These are phyloP conservation scores for Parathielavia appendiculata DNA, from an alignment of 495 filamentous ascomycete species.

Conservation along the genomic window DNA sequence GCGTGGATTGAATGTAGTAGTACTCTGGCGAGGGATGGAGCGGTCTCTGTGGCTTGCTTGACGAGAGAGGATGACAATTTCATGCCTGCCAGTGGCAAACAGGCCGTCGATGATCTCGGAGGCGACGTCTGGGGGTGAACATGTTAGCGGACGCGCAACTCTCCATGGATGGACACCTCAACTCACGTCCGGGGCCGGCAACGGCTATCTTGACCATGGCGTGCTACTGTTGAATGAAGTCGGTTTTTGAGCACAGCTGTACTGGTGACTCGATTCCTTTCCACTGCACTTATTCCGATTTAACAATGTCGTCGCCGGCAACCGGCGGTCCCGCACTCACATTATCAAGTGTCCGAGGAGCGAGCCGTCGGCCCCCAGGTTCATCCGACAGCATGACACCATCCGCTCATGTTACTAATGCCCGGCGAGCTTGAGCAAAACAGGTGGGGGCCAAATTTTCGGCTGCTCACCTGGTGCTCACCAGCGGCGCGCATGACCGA, in stretches of 20 bases:
- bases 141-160: background rate
- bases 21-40: background rate
- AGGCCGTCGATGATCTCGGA: conserved; percentile 52
- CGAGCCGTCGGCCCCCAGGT: too few relatives aligned
- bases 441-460: too few relatives aligned
- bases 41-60: conserved; percentile 30
- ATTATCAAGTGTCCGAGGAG: too few relatives aligned
- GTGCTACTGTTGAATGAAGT: background rate
- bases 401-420: too few relatives aligned
- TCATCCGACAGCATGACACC: too few relatives aligned
- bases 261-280: too few relatives aligned
- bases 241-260: too few relatives aligned
- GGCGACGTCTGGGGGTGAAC: conserved; percentile 41
- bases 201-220: conserved; percentile 53
- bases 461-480: too few relatives aligned
- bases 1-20: background rate
- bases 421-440: too few relatives aligned
- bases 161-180: background rate
- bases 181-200: conserved; percentile 49
- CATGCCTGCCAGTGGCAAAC: conserved; percentile 46
- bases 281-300: too few relatives aligned
- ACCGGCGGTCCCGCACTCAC: background rate
- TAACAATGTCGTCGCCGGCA: too few relatives aligned
- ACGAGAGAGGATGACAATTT: conserved; percentile 45
- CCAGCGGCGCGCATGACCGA: too few relatives aligned